Base-by-base conservation (phyloP, 768 basidiomycete species). In the Lyophyllum semitale region DNA sequence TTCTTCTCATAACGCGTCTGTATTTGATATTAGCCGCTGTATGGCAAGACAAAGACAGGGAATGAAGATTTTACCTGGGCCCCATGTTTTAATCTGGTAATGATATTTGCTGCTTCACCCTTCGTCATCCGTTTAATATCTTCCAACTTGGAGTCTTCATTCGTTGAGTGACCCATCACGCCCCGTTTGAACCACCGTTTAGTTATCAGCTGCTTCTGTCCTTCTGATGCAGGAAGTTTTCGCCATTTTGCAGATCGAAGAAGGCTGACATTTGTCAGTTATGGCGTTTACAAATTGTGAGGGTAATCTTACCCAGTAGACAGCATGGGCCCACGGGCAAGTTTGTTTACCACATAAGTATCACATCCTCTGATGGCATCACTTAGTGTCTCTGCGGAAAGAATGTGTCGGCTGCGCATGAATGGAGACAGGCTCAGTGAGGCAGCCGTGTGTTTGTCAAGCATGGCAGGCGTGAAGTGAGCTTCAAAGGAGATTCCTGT, bases 91-190 rank as follows among this genome's bases (percentile, higher is more conserved):
- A 91, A 56, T 8, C 91, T 84, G 22, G 84, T 84, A 57, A 95
- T 88, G 42, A 93, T 84, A 59, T 86, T 85, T 0, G 87, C 88
- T 26, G 91, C 91, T 59, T 89, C 79, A 2, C 93, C 93, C 67
- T 91, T 93, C 1, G 83, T 92, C 61, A 95, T 63, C 0, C 54
- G 69, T 42, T 63, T 67, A 4, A 84, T 66, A 41, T 68, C 71
- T 27, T 73, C 63, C 8, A 67, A 67, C 22, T 58, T 62, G 22
- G 44, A 61, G 5, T 55, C 55, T 4, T 62, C 61, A 30, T 67
- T 56, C 12, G 48, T 43, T 29, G 63, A 51, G 17, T 65, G 64
- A n/a, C 54, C 64, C 17, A 47, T 37, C 57, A 45, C 59, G 53
- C 52, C 65, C 42, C 47, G 59, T 57, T 58, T 74, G 55, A 68